Evolutionary conservation across 345 rosid genomes (phyloP), one percentile per base, ranked within the genome.

Genomic region (Mercurialis annua): DNA sequence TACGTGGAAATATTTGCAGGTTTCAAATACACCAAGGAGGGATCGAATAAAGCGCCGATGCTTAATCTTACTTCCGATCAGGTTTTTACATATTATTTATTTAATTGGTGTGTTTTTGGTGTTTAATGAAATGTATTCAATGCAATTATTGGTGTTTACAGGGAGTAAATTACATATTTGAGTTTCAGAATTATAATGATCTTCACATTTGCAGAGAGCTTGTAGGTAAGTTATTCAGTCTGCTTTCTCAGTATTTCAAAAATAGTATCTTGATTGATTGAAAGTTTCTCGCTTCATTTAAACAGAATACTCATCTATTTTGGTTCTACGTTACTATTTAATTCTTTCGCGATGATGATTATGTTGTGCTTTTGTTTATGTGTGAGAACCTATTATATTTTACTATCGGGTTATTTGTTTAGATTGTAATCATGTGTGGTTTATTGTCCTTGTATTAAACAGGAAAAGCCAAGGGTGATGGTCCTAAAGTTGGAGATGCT

Each of bases 31-130:
- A 90, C 96, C 3, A 90, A 87, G 74, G 89, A 87, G 80, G 94
- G 84, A 75, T 86, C 97, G 38, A 81, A 83, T 36, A 87, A 89
- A 83, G 92, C 95, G 49, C 88, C 97, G 21, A 81, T 85, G 99
- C 92, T 94, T 73, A 91, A 91, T 82, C 86, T 94, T 44, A 81
- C 87, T 33, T 83, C 81, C 59, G 75, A 66, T 72, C 95, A 89
- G 94, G 96, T 92, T 61, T 50, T 24, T 24, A 9, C 46, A 23
- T 23, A 9, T 14, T 31, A 30, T 29, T 43, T 9, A n/a, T 55
- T 27, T 55, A 34, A 8, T 21, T 31, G 46, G 7, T 21, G 26
- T 16, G 23, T 52, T 5, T 10, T 18, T 16, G 55, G 2, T 21
- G 10, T 12, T 61, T 5, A 4, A 14, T n/a, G n/a, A n/a, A n/a